A percentile compares a stretch with the other conserved stretches of the same genome.
Conservation (phyloP, 83 land plant species). For the Picea abies region DNA sequence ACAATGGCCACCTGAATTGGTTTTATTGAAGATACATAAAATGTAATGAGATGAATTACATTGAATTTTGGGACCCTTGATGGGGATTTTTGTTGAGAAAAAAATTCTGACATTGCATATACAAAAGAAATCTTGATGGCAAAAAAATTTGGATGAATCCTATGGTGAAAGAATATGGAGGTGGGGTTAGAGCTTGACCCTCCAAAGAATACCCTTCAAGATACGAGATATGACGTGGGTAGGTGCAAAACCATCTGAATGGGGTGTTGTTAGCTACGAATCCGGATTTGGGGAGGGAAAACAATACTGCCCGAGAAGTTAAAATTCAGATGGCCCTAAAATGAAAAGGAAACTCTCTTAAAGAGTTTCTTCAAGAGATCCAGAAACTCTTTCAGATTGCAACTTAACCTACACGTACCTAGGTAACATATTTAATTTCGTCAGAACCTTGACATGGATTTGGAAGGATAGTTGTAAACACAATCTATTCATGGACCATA, state of each 20-base stretch:
- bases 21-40: not conserved
- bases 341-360: not conserved
- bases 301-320: too few species aligned
- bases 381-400: not conserved
- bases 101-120: too few species aligned
- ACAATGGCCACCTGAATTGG: not conserved
- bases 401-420: slow-evolving; percentile 8
- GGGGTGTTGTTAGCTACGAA: too few species aligned
- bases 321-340: not conserved
- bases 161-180: slow-evolving; percentile 2
- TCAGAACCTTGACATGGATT: slow-evolving; percentile 48
- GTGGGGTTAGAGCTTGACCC: not conserved
- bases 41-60: slow-evolving; percentile 11
- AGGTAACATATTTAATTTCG: slow-evolving; percentile 52
- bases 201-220: not conserved
- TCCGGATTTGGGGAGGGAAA: not conserved
- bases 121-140: not conserved
- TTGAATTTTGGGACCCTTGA: slow-evolving; percentile 1
- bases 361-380: not conserved
- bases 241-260: too few species aligned
- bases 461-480: slow-evolving; percentile 48
- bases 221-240: too few species aligned
- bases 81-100: not conserved
- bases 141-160: not conserved
- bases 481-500: slow-evolving; percentile 61